phyloP scores from a whole-genome alignment of 768 basidiomycete genomes.

The Leucosporidium creatinivorum region DNA sequence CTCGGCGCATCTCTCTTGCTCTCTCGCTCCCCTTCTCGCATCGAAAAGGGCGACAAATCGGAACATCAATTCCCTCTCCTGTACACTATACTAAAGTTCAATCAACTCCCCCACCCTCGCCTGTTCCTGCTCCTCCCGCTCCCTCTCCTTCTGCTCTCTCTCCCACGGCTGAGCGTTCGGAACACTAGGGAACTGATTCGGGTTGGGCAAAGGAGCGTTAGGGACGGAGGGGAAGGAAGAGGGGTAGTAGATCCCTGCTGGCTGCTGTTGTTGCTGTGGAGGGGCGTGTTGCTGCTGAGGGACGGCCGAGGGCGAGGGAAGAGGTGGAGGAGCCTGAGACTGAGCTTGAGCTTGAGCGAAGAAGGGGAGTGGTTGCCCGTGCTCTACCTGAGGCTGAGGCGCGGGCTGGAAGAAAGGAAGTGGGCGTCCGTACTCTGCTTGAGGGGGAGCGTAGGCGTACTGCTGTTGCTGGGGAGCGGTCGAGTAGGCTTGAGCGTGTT shows the following conservation, averaged over 20 bases:
- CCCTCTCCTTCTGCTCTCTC: not conserved
- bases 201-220: constrained; percentile 6
- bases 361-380: not conserved
- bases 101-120: constrained; percentile 26
- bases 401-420: not conserved
- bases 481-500: not conserved
- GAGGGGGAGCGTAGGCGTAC: not conserved
- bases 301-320: no score
- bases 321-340: not conserved
- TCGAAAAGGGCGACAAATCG: not conserved
- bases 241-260: constrained; percentile 28
- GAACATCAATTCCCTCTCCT: not conserved
- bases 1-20: no score
- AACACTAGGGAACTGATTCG: constrained; percentile 13
- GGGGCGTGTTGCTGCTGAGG: not conserved
- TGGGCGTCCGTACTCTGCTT: no score
- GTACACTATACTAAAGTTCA: constrained; percentile 8
- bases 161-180: constrained; percentile 7
- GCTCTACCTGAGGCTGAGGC: not conserved
- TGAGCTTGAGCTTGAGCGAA: constrained; percentile 7
- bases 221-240: constrained; percentile 29
- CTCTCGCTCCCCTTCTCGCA: not conserved
- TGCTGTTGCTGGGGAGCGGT: not conserved
- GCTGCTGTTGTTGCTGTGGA: not conserved
- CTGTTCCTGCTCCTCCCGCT: constrained; percentile 6